phyloP scores from a whole-genome alignment of 305 asterid species.

The Fraxinus nigra region DNA sequence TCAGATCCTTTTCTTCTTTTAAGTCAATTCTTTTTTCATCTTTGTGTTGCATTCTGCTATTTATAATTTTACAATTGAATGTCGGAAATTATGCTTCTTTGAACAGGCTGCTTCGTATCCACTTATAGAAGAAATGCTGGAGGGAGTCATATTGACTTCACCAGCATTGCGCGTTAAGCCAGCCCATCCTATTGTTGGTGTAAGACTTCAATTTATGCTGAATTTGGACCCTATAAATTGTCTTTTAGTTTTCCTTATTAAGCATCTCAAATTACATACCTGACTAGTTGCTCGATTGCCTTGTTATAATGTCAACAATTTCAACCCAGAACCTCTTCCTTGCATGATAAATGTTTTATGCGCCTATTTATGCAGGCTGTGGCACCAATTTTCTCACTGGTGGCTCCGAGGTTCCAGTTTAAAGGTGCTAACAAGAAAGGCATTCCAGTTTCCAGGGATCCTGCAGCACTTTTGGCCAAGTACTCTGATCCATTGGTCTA shows the following conservation, averaged over 20 bases:
- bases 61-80: not conserved
- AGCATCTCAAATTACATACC: not conserved
- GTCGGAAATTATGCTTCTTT: slow-evolving; percentile 21
- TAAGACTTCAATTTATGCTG: slow-evolving; percentile 34
- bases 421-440: slow-evolving; percentile 97
- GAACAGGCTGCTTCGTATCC: slow-evolving; percentile 79
- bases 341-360: not conserved
- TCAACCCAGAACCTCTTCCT: not conserved
- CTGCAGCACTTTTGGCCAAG: slow-evolving; percentile 89
- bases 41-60: not conserved
- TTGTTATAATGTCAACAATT: not conserved
- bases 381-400: slow-evolving; percentile 87
- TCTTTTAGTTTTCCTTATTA: not conserved
- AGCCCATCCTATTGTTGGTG: slow-evolving; percentile 91
- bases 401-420: slow-evolving; percentile 93
- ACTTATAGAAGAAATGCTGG: slow-evolving; percentile 72
- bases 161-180: slow-evolving; percentile 98
- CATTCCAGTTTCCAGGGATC: slow-evolving; percentile 96
- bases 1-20: not conserved
- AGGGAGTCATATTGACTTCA: slow-evolving; percentile 89
- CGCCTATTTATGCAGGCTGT: slow-evolving; percentile 56
- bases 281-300: not conserved
- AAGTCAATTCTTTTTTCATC: not conserved
- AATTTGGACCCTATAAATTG: not conserved
- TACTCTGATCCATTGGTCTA: slow-evolving; percentile 96